phyloP scores from a whole-genome alignment of 2,329 filamentous ascomycete genomes.

The Daldinia eschscholtzii region DNA sequence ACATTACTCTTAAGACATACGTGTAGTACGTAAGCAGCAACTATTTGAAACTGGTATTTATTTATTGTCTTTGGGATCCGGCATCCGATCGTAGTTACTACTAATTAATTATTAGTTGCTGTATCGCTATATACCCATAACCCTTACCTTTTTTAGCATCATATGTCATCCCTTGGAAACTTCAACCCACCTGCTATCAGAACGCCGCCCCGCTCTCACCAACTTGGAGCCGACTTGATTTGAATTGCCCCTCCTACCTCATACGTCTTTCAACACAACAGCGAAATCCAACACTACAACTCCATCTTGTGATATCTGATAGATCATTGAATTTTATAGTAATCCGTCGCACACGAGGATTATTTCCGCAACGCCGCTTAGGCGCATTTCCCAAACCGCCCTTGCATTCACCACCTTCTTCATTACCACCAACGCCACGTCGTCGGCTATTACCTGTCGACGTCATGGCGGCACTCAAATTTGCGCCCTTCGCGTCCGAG shows the following conservation, averaged over 20 bases:
- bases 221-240: conserved; percentile 22
- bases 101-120: not conserved
- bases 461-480: conserved; percentile 67
- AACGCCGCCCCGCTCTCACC: conserved; percentile 36
- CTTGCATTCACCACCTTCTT: not conserved
- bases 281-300: not conserved
- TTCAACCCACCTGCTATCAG: conserved; percentile 20
- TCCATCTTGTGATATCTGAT: conserved; percentile 18
- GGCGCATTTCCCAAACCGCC: conserved; percentile 7
- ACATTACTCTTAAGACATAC: conserved; percentile 2
- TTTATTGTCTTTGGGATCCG: conserved; percentile 4
- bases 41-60: conserved; percentile 1
- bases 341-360: not conserved
- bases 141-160: not conserved
- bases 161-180: conserved; percentile 37
- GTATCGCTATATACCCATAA: not conserved
- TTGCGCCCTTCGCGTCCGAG: conserved; percentile 91
- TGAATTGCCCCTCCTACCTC: conserved; percentile 33
- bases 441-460: conserved; percentile 11
- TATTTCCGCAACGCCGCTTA: conserved; percentile 11
- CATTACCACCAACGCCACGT: conserved; percentile 2
- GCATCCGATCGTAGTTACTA: not conserved
- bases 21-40: not conserved
- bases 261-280: conserved; percentile 7
- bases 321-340: conserved; percentile 16